Evolutionary conservation across 257 asterid species (phyloP).

Genomic region (Oldenlandia corymbosa): DNA sequence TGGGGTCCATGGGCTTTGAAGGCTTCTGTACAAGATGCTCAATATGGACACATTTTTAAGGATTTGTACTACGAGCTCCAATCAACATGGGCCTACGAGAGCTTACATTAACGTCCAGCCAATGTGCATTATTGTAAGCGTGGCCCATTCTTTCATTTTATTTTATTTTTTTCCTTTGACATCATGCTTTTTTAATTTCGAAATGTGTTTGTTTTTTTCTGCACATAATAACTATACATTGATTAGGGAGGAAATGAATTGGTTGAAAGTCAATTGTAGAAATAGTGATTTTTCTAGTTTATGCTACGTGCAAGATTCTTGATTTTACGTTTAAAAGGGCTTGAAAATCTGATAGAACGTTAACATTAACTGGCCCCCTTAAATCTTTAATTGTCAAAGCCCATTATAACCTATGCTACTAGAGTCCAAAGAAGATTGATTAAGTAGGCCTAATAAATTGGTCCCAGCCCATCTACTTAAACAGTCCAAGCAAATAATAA

Average conservation of each 20-base stretch:
- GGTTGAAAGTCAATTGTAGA: not conserved
- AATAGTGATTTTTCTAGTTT: not conserved
- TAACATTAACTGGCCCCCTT: conserved; percentile 10
- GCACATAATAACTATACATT: too few species aligned
- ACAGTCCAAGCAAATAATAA: too few species aligned
- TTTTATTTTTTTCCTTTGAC: too few species aligned
- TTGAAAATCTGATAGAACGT: not conserved
- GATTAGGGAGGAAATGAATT: not conserved
- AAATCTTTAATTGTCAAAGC: conserved; percentile 1
- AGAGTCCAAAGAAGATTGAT: conserved; percentile 3
- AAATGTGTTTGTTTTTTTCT: not conserved
- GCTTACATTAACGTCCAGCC: not conserved
- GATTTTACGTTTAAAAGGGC: not conserved
- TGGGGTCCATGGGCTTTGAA: conserved; percentile 3
- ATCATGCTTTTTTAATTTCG: not conserved
- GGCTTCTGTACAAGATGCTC: not conserved
- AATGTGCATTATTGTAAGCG: not conserved
- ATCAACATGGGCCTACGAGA: conserved; percentile 5
- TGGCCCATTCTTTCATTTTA: not conserved
- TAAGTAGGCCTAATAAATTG: conserved; percentile 4
- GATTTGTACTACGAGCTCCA: not conserved
- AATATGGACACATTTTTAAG: not conserved
- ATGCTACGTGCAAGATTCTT: not conserved
- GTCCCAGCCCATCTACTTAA: conserved; percentile 9
- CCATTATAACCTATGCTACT: not conserved